Evolutionary conservation across 129 eudicot genomes (phyloP).

Genomic region (Helianthus annuus): DNA sequence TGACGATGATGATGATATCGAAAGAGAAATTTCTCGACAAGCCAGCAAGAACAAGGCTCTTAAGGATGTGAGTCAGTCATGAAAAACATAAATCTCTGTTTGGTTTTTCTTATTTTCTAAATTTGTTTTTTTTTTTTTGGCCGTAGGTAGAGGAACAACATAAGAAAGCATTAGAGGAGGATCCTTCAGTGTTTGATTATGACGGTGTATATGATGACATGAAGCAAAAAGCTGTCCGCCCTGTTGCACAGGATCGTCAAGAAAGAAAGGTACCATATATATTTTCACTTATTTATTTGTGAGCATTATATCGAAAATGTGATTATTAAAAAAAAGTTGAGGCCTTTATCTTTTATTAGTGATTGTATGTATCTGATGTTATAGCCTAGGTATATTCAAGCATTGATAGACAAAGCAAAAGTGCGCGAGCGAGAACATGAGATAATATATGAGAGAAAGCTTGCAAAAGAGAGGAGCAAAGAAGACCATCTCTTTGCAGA

Average conservation of each 20-base stretch:
- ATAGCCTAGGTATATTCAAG: slow-evolving; percentile 84
- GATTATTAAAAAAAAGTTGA: not conserved
- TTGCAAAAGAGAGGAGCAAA: no score
- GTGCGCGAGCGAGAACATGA: slow-evolving; percentile 87
- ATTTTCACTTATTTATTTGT: slow-evolving; percentile 6
- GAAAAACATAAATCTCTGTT: no score
- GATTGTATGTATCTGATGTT: slow-evolving; percentile 15
- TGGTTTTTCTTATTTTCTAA: not conserved
- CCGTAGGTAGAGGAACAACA: slow-evolving; percentile 87
- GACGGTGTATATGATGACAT: slow-evolving; percentile 89
- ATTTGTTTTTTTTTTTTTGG: not conserved
- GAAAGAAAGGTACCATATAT: slow-evolving; percentile 65
- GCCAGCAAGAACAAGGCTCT: slow-evolving; percentile 81
- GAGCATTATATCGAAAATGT: not conserved
- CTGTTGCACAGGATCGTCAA: slow-evolving; percentile 57
- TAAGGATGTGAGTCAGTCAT: slow-evolving; percentile 57
- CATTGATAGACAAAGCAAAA: slow-evolving; percentile 69
- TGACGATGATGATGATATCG: slow-evolving; percentile 73
- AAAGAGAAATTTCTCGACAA: slow-evolving; percentile 87
- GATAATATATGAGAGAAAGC: slow-evolving; percentile 27
- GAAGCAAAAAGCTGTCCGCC: slow-evolving; percentile 73
- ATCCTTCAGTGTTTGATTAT: slow-evolving; percentile 83
- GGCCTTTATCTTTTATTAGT: not conserved
- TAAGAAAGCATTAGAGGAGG: slow-evolving; percentile 91
- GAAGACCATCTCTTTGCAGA: no score